A percentile compares a stretch with the other conserved stretches of the same genome.
phyloP scores from a whole-genome alignment of 169 alveolate genomes.

The Plasmodium cynomolgi region DNA sequence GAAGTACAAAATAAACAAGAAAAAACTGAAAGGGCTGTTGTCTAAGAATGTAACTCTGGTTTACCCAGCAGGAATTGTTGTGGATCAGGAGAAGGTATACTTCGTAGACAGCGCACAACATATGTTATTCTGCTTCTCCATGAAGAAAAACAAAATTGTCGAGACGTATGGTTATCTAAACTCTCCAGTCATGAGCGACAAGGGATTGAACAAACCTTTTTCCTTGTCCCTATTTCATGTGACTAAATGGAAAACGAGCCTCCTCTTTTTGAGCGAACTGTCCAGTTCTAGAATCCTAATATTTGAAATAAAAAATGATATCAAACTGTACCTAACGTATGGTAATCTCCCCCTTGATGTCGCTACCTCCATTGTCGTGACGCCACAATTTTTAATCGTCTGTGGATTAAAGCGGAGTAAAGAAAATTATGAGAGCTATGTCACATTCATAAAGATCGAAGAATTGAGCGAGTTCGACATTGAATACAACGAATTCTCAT shows the following conservation, averaged over 20 bases:
- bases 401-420: slow-evolving; percentile 39
- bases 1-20: not conserved
- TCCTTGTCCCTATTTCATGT: slow-evolving; percentile 28
- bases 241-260: slow-evolving; percentile 14
- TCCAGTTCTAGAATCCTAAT: slow-evolving; percentile 56
- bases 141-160: not conserved
- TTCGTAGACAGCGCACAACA: slow-evolving; percentile 59
- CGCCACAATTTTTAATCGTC: slow-evolving; percentile 29
- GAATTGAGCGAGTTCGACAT: slow-evolving; percentile 32
- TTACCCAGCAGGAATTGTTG: slow-evolving; percentile 72
- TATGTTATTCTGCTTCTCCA: slow-evolving; percentile 19
- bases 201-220: slow-evolving; percentile 56
- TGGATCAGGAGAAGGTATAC: slow-evolving; percentile 2
- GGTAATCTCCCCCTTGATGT: slow-evolving; percentile 12
- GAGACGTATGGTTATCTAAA: slow-evolving; percentile 63
- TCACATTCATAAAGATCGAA: slow-evolving; percentile 45
- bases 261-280: slow-evolving; percentile 70
- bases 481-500: slow-evolving; percentile 22
- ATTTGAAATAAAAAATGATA: slow-evolving; percentile 25
- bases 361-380: slow-evolving; percentile 14
- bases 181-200: slow-evolving; percentile 29
- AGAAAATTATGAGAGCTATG: slow-evolving; percentile 33
- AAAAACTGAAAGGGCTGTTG: not conserved
- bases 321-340: slow-evolving; percentile 37
- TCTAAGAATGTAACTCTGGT: slow-evolving; percentile 7